Conservation (phyloP, 2,329 filamentous ascomycete genomes). For the Geosmithia flava region DNA sequence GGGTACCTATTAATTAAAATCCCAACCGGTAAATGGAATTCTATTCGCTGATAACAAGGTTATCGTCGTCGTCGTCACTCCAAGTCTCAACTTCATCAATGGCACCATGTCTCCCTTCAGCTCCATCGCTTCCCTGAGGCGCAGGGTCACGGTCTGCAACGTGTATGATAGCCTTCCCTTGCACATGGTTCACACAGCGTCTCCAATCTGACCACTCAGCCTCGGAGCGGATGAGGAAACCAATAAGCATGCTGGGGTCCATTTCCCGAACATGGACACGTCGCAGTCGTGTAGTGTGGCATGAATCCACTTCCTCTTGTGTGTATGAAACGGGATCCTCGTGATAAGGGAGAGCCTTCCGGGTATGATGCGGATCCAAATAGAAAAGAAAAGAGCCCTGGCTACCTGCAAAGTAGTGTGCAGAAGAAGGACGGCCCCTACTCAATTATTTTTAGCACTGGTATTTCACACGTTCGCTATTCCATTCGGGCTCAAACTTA, state of each 20-base stretch:
- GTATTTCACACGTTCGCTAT: not conserved
- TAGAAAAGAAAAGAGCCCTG: slow-evolving; percentile 78
- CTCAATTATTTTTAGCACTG: not conserved
- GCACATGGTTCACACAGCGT: slow-evolving; percentile 57
- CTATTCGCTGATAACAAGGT: not conserved
- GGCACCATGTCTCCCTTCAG: slow-evolving; percentile 53
- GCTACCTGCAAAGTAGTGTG: slow-evolving; percentile 50
- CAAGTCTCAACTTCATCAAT: slow-evolving; percentile 85
- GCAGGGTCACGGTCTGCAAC: slow-evolving; percentile 61
- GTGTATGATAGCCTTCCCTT: slow-evolving; percentile 77
- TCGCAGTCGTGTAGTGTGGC: slow-evolving; percentile 76
- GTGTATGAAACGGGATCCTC: slow-evolving; percentile 46
- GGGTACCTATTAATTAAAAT: not conserved
- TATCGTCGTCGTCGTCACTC: slow-evolving; percentile 53
- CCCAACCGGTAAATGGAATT: not conserved
- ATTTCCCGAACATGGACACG: slow-evolving; percentile 79
- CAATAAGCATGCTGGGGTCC: slow-evolving; percentile 97
- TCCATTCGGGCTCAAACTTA: slow-evolving; percentile 26
- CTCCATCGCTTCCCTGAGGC: slow-evolving; percentile 32
- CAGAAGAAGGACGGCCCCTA: slow-evolving; percentile 84
- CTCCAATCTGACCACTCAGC: slow-evolving; percentile 81
- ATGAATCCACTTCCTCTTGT: slow-evolving; percentile 63
- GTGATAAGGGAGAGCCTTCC: slow-evolving; percentile 57
- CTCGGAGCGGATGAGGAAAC: slow-evolving; percentile 74
- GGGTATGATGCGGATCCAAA: slow-evolving; percentile 83